Percentiles rank a stretch among this genome's conserved stretches.
phyloP scores from a whole-genome alignment of 768 basidiomycete genomes.

The Amanita phalloides region DNA sequence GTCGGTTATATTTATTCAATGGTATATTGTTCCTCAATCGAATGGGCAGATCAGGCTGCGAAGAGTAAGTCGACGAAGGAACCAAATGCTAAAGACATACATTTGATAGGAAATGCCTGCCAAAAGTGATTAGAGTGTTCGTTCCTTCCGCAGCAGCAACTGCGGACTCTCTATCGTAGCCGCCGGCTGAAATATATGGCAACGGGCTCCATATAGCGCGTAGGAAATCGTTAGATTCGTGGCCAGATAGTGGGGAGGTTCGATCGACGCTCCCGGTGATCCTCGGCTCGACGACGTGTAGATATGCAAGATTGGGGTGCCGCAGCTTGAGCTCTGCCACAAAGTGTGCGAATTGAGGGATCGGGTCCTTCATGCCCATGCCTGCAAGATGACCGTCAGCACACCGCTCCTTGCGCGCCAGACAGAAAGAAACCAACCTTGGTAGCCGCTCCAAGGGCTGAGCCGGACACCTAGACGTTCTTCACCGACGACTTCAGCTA shows the following conservation, averaged over 20 bases:
- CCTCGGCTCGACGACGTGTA: conserved; percentile 38
- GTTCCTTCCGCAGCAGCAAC: conserved; percentile 23
- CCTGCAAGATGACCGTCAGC: conserved; percentile 14
- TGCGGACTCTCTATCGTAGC: conserved; percentile 30
- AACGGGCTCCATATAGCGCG: conserved; percentile 33
- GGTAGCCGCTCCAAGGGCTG: conserved; percentile 40
- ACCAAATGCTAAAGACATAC: conserved; percentile 11
- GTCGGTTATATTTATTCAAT: conserved; percentile 20
- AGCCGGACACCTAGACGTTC: conserved; percentile 45
- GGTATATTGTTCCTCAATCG: conserved; percentile 24
- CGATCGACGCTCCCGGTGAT: conserved; percentile 10
- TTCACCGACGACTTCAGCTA: conserved; percentile 40
- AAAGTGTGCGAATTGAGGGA: conserved; percentile 43
- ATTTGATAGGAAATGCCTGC: conserved; percentile 21
- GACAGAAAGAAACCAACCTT: conserved; percentile 17
- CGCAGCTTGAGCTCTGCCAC: conserved; percentile 24
- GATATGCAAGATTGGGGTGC: conserved; percentile 38
- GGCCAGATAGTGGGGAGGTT: conserved; percentile 3
- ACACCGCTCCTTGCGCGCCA: background rate
- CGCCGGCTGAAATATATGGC: conserved; percentile 31
- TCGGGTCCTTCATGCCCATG: conserved; percentile 45
- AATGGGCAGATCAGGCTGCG: conserved; percentile 31
- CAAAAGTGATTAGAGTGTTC: conserved; percentile 20
- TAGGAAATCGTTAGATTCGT: conserved; percentile 30
- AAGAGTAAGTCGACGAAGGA: background rate